Percentiles rank a stretch among this genome's conserved stretches.
Conservation (phyloP, 2,329 filamentous ascomycete genomes). For the Orbilia quercus region DNA sequence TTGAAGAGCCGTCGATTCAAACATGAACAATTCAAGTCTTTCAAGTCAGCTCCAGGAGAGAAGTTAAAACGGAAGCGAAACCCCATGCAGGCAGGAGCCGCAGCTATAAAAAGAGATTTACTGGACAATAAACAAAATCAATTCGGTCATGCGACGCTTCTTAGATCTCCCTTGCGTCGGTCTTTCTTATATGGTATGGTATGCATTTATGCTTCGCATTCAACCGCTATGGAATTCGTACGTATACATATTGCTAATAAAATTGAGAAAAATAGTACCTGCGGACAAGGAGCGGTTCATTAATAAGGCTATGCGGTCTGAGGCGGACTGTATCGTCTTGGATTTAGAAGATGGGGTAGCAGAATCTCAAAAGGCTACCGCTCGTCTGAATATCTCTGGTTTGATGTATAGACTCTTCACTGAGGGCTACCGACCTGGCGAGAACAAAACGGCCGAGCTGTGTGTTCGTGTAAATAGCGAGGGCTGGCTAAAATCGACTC, state of each 20-base stretch:
- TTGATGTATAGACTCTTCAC: conserved; percentile 13
- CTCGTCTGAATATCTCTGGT: conserved; percentile 32
- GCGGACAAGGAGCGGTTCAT: conserved; percentile 36
- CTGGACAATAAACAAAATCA: not conserved
- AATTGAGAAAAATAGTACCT: conserved; percentile 10
- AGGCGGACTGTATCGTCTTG: conserved; percentile 46
- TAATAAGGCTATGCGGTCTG: conserved; percentile 35
- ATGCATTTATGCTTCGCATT: not conserved
- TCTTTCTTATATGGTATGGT: conserved; percentile 47
- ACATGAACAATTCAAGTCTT: too few species aligned
- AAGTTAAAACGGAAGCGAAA: too few species aligned
- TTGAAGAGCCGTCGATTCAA: not conserved
- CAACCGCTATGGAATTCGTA: not conserved
- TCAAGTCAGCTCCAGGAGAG: not conserved
- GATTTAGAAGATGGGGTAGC: conserved; percentile 52
- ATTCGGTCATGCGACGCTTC: conserved; percentile 26
- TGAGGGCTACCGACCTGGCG: conserved; percentile 38
- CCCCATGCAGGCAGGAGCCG: too few species aligned
- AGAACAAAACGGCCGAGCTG: conserved; percentile 39
- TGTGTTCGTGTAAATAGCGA: conserved; percentile 45
- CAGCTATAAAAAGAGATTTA: not conserved
- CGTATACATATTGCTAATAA: not conserved
- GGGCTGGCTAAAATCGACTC: conserved; percentile 21
- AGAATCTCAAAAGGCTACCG: conserved; percentile 14
- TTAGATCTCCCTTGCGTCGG: conserved; percentile 13